A percentile compares a stretch with the other conserved stretches of the same genome.
These are phyloP conservation scores for Citrus glauca DNA, from an alignment of 345 rosid genomes.

Conservation along the genomic window DNA sequence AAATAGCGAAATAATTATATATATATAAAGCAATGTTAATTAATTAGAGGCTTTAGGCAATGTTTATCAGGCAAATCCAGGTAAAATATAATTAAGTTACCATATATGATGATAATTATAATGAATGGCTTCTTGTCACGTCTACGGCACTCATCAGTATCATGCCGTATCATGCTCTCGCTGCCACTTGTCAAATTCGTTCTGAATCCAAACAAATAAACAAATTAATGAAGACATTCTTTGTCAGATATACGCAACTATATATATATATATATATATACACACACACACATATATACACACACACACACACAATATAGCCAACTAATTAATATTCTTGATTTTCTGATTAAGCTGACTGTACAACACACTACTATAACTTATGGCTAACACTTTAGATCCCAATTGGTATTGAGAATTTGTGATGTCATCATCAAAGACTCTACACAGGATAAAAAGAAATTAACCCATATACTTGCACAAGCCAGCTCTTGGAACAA, in stretches of 20 bases:
- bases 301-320: no score
- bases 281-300: no score
- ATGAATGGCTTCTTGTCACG: background rate
- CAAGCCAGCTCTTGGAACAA: no score
- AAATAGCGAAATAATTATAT: no score
- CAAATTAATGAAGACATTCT: background rate
- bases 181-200: background rate
- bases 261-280: no score
- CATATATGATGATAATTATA: background rate
- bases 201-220: background rate
- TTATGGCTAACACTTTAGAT: background rate
- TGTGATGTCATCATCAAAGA: background rate
- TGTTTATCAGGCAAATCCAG: background rate
- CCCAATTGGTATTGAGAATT: background rate
- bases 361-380: background rate
- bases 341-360: background rate
- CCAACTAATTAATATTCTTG: background rate
- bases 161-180: background rate
- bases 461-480: no score
- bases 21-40: no score
- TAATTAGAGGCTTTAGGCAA: background rate
- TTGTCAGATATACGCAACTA: no score
- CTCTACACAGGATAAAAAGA: no score
- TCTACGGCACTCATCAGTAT: background rate
- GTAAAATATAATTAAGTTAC: background rate